Percentiles rank a stretch among this genome's conserved stretches.
Evolutionary conservation across 139 green algal species (phyloP).

Genomic region (Chlorella ohadii): DNA sequence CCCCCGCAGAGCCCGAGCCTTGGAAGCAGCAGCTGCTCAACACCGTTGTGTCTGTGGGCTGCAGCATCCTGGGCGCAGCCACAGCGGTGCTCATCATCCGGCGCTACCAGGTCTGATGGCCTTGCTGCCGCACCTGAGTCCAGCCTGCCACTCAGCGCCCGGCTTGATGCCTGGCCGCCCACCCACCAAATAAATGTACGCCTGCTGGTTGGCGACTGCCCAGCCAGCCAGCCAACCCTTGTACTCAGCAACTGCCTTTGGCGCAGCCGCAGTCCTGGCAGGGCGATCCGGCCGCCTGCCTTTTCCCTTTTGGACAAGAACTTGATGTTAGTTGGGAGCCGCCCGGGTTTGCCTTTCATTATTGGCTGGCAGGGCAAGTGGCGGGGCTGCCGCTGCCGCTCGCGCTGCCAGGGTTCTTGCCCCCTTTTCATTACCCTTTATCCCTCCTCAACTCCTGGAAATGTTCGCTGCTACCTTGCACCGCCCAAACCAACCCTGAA

Average conservation of each 20-base stretch:
- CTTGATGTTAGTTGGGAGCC: too few species aligned
- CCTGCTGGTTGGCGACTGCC: background rate
- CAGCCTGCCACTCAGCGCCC: background rate
- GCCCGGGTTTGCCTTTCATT: too few species aligned
- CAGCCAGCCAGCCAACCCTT: background rate
- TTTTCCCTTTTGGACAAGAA: too few species aligned
- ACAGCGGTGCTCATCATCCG: slow-evolving; percentile 25
- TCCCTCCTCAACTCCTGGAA: too few species aligned
- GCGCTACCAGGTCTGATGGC: background rate
- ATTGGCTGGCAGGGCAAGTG: too few species aligned
- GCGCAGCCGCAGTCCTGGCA: too few species aligned
- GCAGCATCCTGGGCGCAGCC: slow-evolving; percentile 16
- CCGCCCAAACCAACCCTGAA: too few species aligned
- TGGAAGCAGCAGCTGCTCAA: slow-evolving; percentile 31
- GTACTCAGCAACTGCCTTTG: background rate
- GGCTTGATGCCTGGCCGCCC: background rate
- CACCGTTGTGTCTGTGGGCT: background rate
- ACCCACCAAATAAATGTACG: background rate
- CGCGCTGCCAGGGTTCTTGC: too few species aligned
- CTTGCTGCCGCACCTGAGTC: background rate
- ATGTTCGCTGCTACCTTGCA: too few species aligned
- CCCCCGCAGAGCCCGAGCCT: slow-evolving; percentile 8
- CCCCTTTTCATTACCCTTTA: too few species aligned
- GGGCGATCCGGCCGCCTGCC: too few species aligned
- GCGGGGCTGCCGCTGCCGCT: too few species aligned